phyloP scores from a whole-genome alignment of 2,329 filamentous ascomycete genomes.

The Sclerotinia sclerotiorum region DNA sequence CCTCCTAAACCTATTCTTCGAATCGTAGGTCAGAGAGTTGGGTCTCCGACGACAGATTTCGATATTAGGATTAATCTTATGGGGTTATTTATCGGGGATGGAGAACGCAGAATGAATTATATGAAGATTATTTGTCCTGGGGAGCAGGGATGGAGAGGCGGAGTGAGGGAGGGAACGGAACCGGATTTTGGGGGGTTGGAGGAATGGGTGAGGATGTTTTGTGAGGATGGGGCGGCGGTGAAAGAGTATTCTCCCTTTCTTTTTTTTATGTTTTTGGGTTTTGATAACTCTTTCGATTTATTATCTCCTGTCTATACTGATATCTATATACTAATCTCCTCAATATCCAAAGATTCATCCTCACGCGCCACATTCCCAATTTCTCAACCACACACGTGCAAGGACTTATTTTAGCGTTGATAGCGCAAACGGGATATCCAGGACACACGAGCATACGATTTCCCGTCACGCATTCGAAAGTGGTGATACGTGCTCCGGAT shows the following conservation, averaged over 20 bases:
- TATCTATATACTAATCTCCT: too few species aligned
- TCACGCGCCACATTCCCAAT: slow-evolving; percentile 55
- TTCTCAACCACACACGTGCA: slow-evolving; percentile 56
- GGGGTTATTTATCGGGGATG: slow-evolving; percentile 52
- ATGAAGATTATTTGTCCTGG: slow-evolving; percentile 51
- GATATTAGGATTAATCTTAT: slow-evolving; percentile 56
- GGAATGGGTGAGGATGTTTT: slow-evolving; percentile 34
- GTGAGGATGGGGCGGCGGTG: slow-evolving; percentile 30
- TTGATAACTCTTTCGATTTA: too few species aligned
- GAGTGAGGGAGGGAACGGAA: slow-evolving; percentile 26
- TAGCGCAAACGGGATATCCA: slow-evolving; percentile 52
- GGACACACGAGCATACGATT: slow-evolving; percentile 52
- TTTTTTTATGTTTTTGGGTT: too few species aligned
- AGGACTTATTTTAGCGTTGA: slow-evolving; percentile 52
- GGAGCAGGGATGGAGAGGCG: slow-evolving; percentile 51
- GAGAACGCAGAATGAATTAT: slow-evolving; percentile 50
- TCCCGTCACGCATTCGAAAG: slow-evolving; percentile 50
- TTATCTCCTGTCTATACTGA: too few species aligned
- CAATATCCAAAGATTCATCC: slow-evolving; percentile 44
- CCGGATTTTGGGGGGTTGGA: slow-evolving; percentile 30
- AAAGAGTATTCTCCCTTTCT: slow-evolving; percentile 31
- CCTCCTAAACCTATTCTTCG: slow-evolving; percentile 56
- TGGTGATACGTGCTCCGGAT: slow-evolving; percentile 53
- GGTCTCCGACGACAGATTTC: slow-evolving; percentile 48
- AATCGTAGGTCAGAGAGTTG: slow-evolving; percentile 46